A percentile compares a stretch with the other conserved stretches of the same genome.
These are phyloP conservation scores for Kodamaea neixiangensis DNA, from an alignment of 805 yeast genomes.

Conservation along the genomic window DNA sequence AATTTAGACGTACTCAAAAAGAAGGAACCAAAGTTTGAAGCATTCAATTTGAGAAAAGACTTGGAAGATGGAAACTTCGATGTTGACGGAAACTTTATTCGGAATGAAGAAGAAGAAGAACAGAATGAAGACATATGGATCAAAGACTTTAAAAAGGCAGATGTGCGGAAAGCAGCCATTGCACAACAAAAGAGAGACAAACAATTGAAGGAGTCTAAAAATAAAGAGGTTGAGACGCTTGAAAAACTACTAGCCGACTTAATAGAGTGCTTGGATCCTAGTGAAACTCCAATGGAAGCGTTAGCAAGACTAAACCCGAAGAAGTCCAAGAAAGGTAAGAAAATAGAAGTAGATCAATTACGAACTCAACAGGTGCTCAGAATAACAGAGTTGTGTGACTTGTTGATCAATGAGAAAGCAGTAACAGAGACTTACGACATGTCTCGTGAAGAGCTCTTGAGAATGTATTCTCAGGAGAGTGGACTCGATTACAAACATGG, in stretches of 20 bases:
- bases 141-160: constrained; percentile 32
- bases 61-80: constrained; percentile 61
- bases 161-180: constrained; percentile 44
- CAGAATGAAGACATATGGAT: constrained; percentile 39
- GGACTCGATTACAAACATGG: constrained; percentile 35
- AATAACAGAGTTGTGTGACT: constrained; percentile 53
- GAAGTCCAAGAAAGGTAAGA: constrained; percentile 18
- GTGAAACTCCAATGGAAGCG: constrained; percentile 61
- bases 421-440: constrained; percentile 50
- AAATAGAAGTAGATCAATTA: constrained; percentile 13
- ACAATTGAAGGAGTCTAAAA: constrained; percentile 19
- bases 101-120: constrained; percentile 35
- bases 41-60: constrained; percentile 62
- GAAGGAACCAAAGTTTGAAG: constrained; percentile 52
- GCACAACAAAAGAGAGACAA: constrained; percentile 27
- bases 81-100: constrained; percentile 57
- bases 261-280: constrained; percentile 53
- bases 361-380: constrained; percentile 23
- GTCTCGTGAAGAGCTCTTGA: constrained; percentile 55
- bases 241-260: constrained; percentile 26
- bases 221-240: constrained; percentile 13
- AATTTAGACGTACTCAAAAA: constrained; percentile 8
- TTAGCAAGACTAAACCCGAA: constrained; percentile 41
- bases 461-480: constrained; percentile 44
- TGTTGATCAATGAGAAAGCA: constrained; percentile 43